Base-by-base conservation (phyloP, 441 rosid species). In the Eruca vesicaria region DNA sequence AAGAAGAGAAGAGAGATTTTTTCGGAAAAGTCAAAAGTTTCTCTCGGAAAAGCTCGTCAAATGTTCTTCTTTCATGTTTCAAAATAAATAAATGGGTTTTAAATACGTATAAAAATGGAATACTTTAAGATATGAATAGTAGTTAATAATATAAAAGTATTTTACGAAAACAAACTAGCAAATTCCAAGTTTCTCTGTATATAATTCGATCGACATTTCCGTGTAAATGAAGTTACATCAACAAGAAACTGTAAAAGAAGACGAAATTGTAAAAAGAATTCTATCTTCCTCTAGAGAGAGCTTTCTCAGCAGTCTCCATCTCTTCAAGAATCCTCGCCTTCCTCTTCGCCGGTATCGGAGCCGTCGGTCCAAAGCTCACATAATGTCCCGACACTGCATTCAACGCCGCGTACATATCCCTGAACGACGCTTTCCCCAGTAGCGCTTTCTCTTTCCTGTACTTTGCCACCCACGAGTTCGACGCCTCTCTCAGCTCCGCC, bases 321-420 rank as follows among this genome's bases (percentile, higher is more conserved):
- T 92, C 97, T 80, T 94, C 97, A 66, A 94, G 90, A 78, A 92
- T 94, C 82, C 98, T 88, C 0, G 86, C 89, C 81, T 72, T 89
- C 71, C 98, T 81, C 85, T 94, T 94, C 0, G 89, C 84, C 2
- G 97, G 97, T 63, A 94, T 84, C 4, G 96, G 96, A 38, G 95
- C 87, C 0, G 97, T 90, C 1, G 99, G 98, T 31, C 99, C 98
- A 38, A 92, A 95, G 85, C 98, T 95, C 73, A 95, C 85, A 69
- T 95, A 90, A 79, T 92, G 97, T 6, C 97, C 97, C 0, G 97
- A 89, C 50, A 95, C 94, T n/a, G 93, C 98, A 64, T 95, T 95
- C 82, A 95, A 72, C 3, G 99, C 97, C 5, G 97, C 91, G 75
- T 95, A 95, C 0, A 92, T 91, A 69, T 95, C 99, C 23, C 96